These are phyloP conservation scores for Tephrocybe sp. DNA, from an alignment of 768 basidiomycete species.

Conservation along the genomic window DNA sequence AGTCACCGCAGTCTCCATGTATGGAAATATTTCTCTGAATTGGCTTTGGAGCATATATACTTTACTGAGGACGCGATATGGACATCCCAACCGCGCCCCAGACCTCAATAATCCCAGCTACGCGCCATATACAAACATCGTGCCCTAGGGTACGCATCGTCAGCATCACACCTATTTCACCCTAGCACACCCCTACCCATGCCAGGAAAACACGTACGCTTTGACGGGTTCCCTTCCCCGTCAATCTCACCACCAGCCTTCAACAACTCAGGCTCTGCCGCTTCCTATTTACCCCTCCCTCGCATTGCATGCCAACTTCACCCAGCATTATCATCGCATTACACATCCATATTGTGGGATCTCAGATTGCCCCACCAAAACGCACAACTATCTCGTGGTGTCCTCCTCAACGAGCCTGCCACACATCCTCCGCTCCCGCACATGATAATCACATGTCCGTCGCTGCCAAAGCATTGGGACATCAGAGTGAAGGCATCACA, in stretches of 20 bases:
- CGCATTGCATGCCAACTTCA: conserved; percentile 11
- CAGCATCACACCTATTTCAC: not conserved
- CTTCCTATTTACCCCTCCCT: conserved; percentile 17
- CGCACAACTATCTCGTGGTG: conserved; percentile 18
- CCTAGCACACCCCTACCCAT: conserved; percentile 13
- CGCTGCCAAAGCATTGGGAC: conserved; percentile 27
- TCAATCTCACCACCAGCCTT: conserved; percentile 16
- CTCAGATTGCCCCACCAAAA: conserved; percentile 13
- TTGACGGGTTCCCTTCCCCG: conserved; percentile 18
- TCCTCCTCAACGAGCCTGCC: conserved; percentile 29
- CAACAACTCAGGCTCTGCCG: conserved; percentile 13
- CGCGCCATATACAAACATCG: not conserved
- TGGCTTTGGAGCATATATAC: conserved; percentile 8
- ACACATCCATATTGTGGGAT: conserved; percentile 11
- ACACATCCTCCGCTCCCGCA: conserved; percentile 30
- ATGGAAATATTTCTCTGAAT: conserved; percentile 8
- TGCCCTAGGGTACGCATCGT: not conserved
- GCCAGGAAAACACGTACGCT: conserved; percentile 29
- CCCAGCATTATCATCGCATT: conserved; percentile 4
- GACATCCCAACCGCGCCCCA: not conserved
- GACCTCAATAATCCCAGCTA: not conserved
- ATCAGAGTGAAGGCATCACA: conserved; percentile 30
- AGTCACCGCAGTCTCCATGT: conserved; percentile 8
- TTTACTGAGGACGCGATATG: not conserved
- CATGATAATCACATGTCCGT: conserved; percentile 29